A percentile compares a stretch with the other conserved stretches of the same genome.
Conservation (phyloP, 805 yeast species). For the Candida argentea region DNA sequence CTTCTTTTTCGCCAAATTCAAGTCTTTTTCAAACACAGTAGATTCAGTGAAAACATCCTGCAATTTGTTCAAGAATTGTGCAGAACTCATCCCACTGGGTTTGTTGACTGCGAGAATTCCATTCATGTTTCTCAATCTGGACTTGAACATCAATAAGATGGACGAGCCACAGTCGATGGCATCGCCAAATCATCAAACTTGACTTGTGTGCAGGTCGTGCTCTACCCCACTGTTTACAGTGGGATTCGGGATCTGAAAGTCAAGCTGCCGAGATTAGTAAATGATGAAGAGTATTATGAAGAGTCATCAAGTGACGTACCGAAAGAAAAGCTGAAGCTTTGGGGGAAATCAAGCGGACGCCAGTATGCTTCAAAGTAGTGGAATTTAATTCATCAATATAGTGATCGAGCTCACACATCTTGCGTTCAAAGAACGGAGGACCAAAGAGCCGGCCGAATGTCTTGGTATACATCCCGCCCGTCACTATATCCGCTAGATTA, state of each 20-base stretch:
- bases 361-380: conserved; percentile 7
- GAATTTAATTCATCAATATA: conserved; percentile 20
- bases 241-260: conserved; percentile 43
- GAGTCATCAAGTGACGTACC: conserved; percentile 15
- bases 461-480: conserved; percentile 23
- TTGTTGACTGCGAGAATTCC: conserved; percentile 90
- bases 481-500: conserved; percentile 32
- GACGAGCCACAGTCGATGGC: too few relatives aligned
- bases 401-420: conserved; percentile 30
- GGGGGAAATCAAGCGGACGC: conserved; percentile 39
- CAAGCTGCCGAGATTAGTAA: conserved; percentile 24
- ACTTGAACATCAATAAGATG: conserved; percentile 9
- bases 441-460: conserved; percentile 8
- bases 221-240: not conserved
- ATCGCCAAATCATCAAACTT: too few relatives aligned
- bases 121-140: conserved; percentile 43
- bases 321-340: conserved; percentile 45
- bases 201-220: too few relatives aligned
- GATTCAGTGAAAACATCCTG: conserved; percentile 57
- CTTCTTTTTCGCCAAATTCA: conserved; percentile 39
- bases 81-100: conserved; percentile 78
- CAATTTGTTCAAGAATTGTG: conserved; percentile 57
- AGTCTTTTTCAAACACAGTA: conserved; percentile 42
- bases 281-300: not conserved
- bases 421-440: conserved; percentile 16